Percentiles rank a stretch among this genome's conserved stretches.
phyloP scores from a whole-genome alignment of 306 rosid genomes.

The Castanopsis chinensis region DNA sequence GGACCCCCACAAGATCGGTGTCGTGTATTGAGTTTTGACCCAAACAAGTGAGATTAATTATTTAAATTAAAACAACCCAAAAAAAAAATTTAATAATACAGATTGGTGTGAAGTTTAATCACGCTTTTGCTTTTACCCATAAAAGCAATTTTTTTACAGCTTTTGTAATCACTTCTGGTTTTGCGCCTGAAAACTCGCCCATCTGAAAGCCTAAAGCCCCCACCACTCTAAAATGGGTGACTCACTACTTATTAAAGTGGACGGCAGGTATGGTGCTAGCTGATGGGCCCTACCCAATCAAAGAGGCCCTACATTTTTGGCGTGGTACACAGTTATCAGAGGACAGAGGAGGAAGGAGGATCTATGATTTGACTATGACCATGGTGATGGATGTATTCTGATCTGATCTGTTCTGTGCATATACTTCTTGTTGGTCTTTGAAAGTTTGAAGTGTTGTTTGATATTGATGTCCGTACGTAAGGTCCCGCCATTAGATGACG shows the following conservation, averaged over 20 bases:
- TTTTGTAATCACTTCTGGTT: slow-evolving; percentile 2
- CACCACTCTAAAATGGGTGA: not conserved
- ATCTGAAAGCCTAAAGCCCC: too few relatives aligned
- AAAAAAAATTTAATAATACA: too few relatives aligned
- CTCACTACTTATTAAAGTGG: not conserved
- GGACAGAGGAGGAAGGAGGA: not conserved
- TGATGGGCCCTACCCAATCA: not conserved
- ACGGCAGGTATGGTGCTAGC: too few relatives aligned
- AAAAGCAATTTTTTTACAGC: not conserved
- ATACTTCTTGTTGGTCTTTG: not conserved
- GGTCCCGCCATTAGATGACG: not conserved
- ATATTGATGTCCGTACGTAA: not conserved
- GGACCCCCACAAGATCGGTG: too few relatives aligned
- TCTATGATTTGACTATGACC: slow-evolving; percentile 12
- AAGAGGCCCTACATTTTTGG: not conserved
- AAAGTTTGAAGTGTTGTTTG: not conserved
- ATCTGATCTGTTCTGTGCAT: not conserved
- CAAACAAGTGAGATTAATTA: too few relatives aligned
- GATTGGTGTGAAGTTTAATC: too few relatives aligned
- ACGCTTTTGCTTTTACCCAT: not conserved
- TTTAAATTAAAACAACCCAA: too few relatives aligned
- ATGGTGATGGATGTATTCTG: not conserved
- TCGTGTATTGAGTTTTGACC: too few relatives aligned
- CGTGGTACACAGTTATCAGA: not conserved
- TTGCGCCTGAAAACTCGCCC: slow-evolving; percentile 31